Conservation (phyloP, 352 stramenopile genomes). For the Phytophthora brassicae region DNA sequence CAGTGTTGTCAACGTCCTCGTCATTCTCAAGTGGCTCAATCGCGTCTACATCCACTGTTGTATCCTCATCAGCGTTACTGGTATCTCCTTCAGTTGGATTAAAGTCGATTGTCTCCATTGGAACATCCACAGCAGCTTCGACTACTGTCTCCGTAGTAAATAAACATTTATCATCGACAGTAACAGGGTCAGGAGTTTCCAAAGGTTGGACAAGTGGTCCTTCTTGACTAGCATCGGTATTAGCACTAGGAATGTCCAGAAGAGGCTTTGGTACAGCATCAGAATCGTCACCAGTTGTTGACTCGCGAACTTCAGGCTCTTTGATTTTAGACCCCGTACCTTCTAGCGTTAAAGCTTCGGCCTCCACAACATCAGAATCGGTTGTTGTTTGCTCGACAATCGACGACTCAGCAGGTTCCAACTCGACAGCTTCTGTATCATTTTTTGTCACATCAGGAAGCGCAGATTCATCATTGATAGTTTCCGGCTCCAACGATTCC, state of each 20-base stretch:
- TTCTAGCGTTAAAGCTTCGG: not conserved
- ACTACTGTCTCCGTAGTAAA: not conserved
- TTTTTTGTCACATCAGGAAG: not conserved
- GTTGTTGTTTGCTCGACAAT: not conserved
- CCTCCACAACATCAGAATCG: not conserved
- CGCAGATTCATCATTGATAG: not conserved
- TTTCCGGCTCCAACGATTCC: not conserved
- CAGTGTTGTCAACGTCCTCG: not conserved
- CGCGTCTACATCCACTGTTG: not conserved
- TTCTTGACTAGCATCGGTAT: slow-evolving; percentile 1
- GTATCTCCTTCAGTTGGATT: not conserved
- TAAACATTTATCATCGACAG: not conserved
- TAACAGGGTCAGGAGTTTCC: slow-evolving; percentile 2
- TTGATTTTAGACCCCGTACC: not conserved
- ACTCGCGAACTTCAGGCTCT: not conserved
- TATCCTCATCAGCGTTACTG: not conserved
- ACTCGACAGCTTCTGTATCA: not conserved
- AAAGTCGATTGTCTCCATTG: not conserved
- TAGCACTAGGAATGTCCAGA: not conserved
- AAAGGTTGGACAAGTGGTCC: not conserved
- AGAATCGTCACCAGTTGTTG: not conserved
- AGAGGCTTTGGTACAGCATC: not conserved
- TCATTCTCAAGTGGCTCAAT: not conserved
- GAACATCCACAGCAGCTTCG: not conserved
- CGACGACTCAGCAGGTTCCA: not conserved